These are phyloP conservation scores for Fusarium buharicum DNA, from an alignment of 2,329 filamentous ascomycete species.

Conservation along the genomic window DNA sequence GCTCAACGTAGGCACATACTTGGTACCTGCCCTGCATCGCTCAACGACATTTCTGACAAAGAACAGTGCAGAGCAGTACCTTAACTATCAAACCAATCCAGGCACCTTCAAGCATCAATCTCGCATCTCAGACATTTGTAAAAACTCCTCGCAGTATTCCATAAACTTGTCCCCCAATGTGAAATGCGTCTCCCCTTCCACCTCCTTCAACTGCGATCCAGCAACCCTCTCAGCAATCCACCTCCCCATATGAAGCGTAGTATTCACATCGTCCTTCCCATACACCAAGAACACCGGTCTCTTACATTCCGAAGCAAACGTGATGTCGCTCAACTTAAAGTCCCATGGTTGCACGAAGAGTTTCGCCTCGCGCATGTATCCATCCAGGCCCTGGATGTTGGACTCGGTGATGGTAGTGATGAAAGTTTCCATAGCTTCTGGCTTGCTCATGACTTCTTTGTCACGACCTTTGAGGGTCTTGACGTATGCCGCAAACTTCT, in stretches of 20 bases:
- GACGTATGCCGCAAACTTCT: not conserved
- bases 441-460: constrained; percentile 9
- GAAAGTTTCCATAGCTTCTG: not conserved
- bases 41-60: too few relatives aligned
- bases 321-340: constrained; percentile 18
- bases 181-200: constrained; percentile 19
- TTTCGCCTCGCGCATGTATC: constrained; percentile 4
- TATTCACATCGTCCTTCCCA: constrained; percentile 9
- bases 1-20: too few relatives aligned
- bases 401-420: constrained; percentile 6
- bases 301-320: constrained; percentile 4
- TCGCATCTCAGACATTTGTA: not conserved
- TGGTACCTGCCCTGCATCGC: too few relatives aligned
- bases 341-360: constrained; percentile 10
- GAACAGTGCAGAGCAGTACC: too few relatives aligned
- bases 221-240: constrained; percentile 15
- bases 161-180: constrained; percentile 10
- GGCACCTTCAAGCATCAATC: not conserved
- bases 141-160: constrained; percentile 13
- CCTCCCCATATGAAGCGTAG: constrained; percentile 22
- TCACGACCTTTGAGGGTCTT: constrained; percentile 11
- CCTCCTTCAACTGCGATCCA: constrained; percentile 10
- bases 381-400: constrained; percentile 11
- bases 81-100: too few relatives aligned
- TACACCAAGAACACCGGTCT: constrained; percentile 17